phyloP scores from a whole-genome alignment of 306 rosid species.

The Echinosophora koreensis region DNA sequence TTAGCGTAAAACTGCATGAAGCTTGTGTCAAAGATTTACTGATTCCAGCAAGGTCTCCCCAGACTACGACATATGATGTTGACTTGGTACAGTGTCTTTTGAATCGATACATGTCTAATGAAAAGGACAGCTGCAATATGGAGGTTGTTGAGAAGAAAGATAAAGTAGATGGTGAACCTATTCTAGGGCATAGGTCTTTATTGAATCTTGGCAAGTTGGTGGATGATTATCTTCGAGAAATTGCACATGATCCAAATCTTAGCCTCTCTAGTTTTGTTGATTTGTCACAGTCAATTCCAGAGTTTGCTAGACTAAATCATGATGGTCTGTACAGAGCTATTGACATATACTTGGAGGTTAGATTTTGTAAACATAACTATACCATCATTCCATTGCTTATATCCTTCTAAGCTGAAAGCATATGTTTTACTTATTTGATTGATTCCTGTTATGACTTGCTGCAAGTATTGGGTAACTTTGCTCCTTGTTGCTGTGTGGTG shows the following conservation, averaged over 20 bases:
- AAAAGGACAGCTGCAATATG: slow-evolving; percentile 49
- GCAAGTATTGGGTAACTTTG: not conserved
- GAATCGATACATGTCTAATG: slow-evolving; percentile 58
- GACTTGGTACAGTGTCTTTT: slow-evolving; percentile 74
- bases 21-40: slow-evolving; percentile 79
- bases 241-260: slow-evolving; percentile 76
- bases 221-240: slow-evolving; percentile 78
- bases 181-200: slow-evolving; percentile 60
- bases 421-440: not conserved
- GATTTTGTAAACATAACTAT: slow-evolving; percentile 7
- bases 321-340: slow-evolving; percentile 84
- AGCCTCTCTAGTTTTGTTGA: slow-evolving; percentile 64
- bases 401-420: not conserved
- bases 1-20: slow-evolving; percentile 75
- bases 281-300: slow-evolving; percentile 77
- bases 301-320: slow-evolving; percentile 78
- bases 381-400: slow-evolving; percentile 9
- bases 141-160: slow-evolving; percentile 61
- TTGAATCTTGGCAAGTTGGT: slow-evolving; percentile 79
- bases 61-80: slow-evolving; percentile 67
- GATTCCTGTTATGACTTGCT: not conserved
- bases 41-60: slow-evolving; percentile 82
- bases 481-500: not conserved
- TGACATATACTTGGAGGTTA: slow-evolving; percentile 87
- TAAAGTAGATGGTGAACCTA: slow-evolving; percentile 59